Conservation (phyloP, 495 filamentous ascomycete species). For the Penicillium manginii region DNA sequence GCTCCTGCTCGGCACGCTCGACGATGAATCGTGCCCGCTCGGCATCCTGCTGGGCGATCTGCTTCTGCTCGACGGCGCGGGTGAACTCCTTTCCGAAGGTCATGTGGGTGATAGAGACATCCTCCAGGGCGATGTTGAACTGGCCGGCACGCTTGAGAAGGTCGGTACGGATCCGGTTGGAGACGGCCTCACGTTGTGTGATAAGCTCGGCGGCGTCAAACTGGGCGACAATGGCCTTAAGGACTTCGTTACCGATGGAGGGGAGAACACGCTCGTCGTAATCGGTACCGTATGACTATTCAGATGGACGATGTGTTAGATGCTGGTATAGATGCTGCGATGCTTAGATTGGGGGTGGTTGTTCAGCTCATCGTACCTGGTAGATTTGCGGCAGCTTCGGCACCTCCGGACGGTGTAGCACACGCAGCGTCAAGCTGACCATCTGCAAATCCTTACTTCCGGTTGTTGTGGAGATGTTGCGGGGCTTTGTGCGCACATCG, state of each 20-base stretch:
- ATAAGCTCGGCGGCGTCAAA: conserved; percentile 99
- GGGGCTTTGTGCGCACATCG: conserved; percentile 96
- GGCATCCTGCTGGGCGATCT: conserved; percentile 99
- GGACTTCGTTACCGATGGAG: conserved; percentile 99
- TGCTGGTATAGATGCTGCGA: not conserved
- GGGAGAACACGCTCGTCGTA: conserved; percentile 99
- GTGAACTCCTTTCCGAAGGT: conserved; percentile 99
- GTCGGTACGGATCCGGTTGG: conserved; percentile 91
- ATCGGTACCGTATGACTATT: conserved; percentile 80
- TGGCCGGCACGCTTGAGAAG: conserved; percentile 93
- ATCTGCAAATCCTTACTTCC: conserved; percentile 99
- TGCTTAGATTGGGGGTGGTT: too few species aligned
- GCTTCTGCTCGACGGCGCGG: conserved; percentile 97
- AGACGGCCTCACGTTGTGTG: conserved; percentile 96
- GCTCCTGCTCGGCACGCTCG: conserved; percentile 98
- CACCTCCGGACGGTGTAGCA: conserved; percentile 94
- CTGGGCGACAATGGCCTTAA: conserved; percentile 98
- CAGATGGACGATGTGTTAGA: not conserved
- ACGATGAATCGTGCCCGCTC: conserved; percentile 97
- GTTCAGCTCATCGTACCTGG: conserved; percentile 65
- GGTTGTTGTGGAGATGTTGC: conserved; percentile 97
- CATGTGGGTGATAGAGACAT: conserved; percentile 99
- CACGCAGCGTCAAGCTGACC: conserved; percentile 96
- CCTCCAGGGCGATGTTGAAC: conserved; percentile 99
- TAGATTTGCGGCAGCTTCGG: conserved; percentile 94